Base-by-base conservation (phyloP, 139 green algal genomes). In the Marvania coccoides region DNA sequence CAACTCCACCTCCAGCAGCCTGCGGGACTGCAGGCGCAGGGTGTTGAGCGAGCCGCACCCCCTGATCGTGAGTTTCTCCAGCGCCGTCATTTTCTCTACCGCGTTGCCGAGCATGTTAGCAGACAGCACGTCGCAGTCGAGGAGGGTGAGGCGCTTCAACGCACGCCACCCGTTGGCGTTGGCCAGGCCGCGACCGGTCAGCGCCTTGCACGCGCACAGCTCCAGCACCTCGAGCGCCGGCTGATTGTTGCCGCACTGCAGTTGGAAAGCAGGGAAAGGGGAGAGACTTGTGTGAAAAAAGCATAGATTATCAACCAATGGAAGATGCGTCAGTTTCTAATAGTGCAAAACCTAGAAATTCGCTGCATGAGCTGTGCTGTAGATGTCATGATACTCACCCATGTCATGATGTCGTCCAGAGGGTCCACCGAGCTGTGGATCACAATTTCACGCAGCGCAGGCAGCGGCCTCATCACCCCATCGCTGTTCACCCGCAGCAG, bases 41-140 rank as follows among this genome's bases (percentile, higher is more conserved):
- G 35, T 63, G 13, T 61, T 35, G 42, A 67, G 35, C 60, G 58
- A 47, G 5, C 23, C 35, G 47, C 61, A 68, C 13, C 61, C 61
- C 23, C 24, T 38, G 4, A 68, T 1, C 9, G 26, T 24, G 33
- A 68, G 61, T 34, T 60, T 34, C 46, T 47, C 40, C 23, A 68
- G 61, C 0, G 8, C 9, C 3, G 36, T 29, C 61, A 68, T 5
- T 5, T 47, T 15, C 12, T 47, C 46, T 47, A 68, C 61, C 2
- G 33, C n/a, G 1, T 47, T 24, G 3, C n/a, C 29, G 14, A 59
- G 61, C 26, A 29, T 38, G 46, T 10, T 3, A 23, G 46, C 33
- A 1, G 23, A n/a, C 4, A 67, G 5, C 14, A 5, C 5, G 33
- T 67, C 61, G 46, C 61, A 67, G 6, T 4, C 8, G 9, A 26